A percentile compares a stretch with the other conserved stretches of the same genome.
phyloP scores from a whole-genome alignment of 768 basidiomycete genomes.

The Hygrophoropsis aurantiaca region DNA sequence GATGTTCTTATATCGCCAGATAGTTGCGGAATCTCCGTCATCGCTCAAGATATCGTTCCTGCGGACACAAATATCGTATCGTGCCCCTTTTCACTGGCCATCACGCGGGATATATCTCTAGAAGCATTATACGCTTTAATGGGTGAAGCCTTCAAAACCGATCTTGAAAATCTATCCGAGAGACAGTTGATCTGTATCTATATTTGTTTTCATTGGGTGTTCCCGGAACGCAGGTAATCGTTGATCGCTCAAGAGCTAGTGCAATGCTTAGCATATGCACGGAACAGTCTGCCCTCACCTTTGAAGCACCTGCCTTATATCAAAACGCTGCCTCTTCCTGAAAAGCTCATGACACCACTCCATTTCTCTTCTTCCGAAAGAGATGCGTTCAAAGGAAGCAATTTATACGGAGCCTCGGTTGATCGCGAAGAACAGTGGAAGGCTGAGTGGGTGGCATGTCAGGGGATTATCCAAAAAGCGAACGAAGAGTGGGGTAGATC shows the following conservation, averaged over 20 bases:
- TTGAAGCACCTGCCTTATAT: conserved; percentile 61
- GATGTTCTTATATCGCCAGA: conserved; percentile 27
- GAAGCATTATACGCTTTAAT: conserved; percentile 44
- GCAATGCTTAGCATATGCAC: not conserved
- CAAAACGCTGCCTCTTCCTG: conserved; percentile 56
- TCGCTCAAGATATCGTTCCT: conserved; percentile 48
- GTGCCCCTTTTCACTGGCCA: conserved; percentile 64
- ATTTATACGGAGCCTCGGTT: conserved; percentile 73
- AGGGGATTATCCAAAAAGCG: conserved; percentile 31
- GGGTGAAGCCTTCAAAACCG: conserved; percentile 15
- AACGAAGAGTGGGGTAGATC: conserved; percentile 43
- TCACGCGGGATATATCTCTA: conserved; percentile 54
- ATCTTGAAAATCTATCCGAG: conserved; percentile 49
- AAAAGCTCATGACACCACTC: conserved; percentile 66
- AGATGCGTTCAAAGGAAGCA: conserved; percentile 71
- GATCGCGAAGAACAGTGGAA: conserved; percentile 66
- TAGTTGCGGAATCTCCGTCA: conserved; percentile 47
- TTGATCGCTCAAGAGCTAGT: not conserved
- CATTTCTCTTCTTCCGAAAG: conserved; percentile 68
- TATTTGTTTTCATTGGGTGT: conserved; percentile 62
- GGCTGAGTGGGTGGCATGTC: conserved; percentile 61
- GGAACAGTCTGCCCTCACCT: conserved; percentile 7
- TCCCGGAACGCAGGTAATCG: conserved; percentile 36
- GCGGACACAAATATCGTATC: conserved; percentile 57
- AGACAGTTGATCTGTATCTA: conserved; percentile 71